Conservation (phyloP, 1,284 basidiomycete species). For the Malassezia caprae region DNA sequence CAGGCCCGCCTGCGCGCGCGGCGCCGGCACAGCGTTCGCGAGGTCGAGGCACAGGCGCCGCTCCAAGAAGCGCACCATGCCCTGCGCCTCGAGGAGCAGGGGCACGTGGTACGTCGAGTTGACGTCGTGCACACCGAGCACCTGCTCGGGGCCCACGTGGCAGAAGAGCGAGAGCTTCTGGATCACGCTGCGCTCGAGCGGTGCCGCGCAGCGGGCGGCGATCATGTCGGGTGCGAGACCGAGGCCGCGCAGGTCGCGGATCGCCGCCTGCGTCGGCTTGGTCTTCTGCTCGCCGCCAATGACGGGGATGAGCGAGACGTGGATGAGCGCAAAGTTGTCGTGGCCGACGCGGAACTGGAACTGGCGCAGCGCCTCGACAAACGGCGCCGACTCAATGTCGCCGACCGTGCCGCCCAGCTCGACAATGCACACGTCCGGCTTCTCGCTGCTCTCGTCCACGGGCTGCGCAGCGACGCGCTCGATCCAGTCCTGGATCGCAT, state of each 20-base stretch:
- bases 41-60: conserved; percentile 66
- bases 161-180: conserved; percentile 99
- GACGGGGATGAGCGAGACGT: conserved; percentile 94
- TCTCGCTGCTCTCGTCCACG: conserved; percentile 83
- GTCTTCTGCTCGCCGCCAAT: conserved; percentile 99
- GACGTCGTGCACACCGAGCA: conserved; percentile 92
- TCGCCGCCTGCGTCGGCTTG: conserved; percentile 94
- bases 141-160: conserved; percentile 85
- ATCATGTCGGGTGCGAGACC: conserved; percentile 90
- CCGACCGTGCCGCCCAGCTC: conserved; percentile 93
- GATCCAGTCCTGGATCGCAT: conserved; percentile 98
- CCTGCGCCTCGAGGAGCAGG: conserved; percentile 80
- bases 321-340: conserved; percentile 93
- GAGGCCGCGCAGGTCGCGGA: conserved; percentile 83
- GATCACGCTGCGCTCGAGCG: conserved; percentile 73
- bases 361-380: conserved; percentile 96
- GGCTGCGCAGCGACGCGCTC: conserved; percentile 85
- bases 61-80: conserved; percentile 73
- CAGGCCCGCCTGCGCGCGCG: conserved; percentile 59
- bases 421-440: conserved; percentile 92
- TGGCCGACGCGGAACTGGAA: conserved; percentile 95
- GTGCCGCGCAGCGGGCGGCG: conserved; percentile 66
- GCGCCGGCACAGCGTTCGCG: conserved; percentile 55
- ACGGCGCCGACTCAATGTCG: conserved; percentile 91
- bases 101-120: conserved; percentile 96